These are phyloP conservation scores for Teratosphaeria epicoccoides DNA, from an alignment of 2,329 filamentous ascomycete genomes.

Conservation along the genomic window DNA sequence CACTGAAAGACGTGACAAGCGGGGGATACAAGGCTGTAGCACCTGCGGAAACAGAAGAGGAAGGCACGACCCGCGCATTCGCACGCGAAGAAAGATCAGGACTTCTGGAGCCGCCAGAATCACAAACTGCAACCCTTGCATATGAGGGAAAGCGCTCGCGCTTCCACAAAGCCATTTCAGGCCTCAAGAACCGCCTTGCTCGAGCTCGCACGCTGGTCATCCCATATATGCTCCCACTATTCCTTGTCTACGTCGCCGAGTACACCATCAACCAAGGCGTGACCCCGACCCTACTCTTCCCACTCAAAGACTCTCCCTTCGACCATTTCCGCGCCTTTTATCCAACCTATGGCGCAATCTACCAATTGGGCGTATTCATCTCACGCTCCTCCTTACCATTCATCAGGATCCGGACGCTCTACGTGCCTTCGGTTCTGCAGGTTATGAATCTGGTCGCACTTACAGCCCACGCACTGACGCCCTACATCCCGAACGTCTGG, in stretches of 20 bases:
- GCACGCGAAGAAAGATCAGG: conserved; percentile 12
- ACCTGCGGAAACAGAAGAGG: conserved; percentile 3
- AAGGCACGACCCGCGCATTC: not conserved
- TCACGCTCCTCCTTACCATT: conserved; percentile 87
- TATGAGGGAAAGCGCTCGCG: conserved; percentile 3
- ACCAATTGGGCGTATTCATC: conserved; percentile 90
- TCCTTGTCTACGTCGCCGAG: conserved; percentile 89
- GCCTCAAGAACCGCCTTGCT: conserved; percentile 37
- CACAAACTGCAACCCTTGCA: conserved; percentile 22
- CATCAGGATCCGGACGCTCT: conserved; percentile 67
- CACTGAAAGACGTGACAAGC: conserved; percentile 44
- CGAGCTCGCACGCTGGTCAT: conserved; percentile 62
- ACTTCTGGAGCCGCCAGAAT: conserved; percentile 21
- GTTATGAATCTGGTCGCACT: conserved; percentile 65
- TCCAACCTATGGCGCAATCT: conserved; percentile 86
- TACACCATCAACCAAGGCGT: conserved; percentile 98
- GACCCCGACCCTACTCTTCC: conserved; percentile 79
- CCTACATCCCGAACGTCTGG: conserved; percentile 77
- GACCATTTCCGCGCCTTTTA: conserved; percentile 77
- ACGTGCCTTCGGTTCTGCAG: conserved; percentile 73
- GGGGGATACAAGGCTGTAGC: conserved; percentile 31
- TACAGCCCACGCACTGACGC: conserved; percentile 58
- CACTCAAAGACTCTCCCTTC: conserved; percentile 66
- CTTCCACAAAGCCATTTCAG: not conserved
- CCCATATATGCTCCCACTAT: conserved; percentile 75